A percentile compares a stretch with the other conserved stretches of the same genome.
These are phyloP conservation scores for Rhodotorula kratochvilovae DNA, from an alignment of 768 basidiomycete species.

Conservation along the genomic window DNA sequence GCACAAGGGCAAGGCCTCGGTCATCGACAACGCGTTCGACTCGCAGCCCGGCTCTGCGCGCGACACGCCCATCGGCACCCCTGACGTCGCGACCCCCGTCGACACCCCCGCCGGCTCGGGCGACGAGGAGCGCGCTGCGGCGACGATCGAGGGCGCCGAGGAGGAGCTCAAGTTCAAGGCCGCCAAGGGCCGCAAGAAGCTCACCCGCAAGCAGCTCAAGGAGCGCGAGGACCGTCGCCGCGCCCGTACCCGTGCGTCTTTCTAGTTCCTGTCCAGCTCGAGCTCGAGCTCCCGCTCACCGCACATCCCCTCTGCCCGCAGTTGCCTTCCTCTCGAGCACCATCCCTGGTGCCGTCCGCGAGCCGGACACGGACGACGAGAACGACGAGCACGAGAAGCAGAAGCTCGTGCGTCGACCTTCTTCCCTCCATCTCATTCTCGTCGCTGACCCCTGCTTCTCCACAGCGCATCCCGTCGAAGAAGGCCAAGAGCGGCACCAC, in stretches of 20 bases:
- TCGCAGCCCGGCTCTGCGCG: slow-evolving; percentile 30
- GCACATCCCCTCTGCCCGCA: not conserved
- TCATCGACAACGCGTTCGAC: slow-evolving; percentile 75
- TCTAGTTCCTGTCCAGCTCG: not conserved
- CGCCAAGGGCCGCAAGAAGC: slow-evolving; percentile 39
- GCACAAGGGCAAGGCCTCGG: slow-evolving; percentile 78
- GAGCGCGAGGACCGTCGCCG: slow-evolving; percentile 40
- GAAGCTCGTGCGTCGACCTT: not conserved
- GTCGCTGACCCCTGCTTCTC: not conserved
- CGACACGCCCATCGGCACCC: slow-evolving; percentile 25
- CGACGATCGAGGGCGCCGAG: slow-evolving; percentile 19
- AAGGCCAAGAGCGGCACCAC: not conserved
- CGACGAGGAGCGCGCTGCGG: slow-evolving; percentile 30
- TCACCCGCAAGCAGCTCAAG: slow-evolving; percentile 39
- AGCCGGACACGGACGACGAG: slow-evolving; percentile 38
- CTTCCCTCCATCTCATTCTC: not conserved
- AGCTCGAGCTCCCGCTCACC: not conserved
- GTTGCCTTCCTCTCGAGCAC: slow-evolving; percentile 37
- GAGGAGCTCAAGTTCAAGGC: slow-evolving; percentile 39
- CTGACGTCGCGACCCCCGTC: slow-evolving; percentile 23
- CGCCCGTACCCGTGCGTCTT: slow-evolving; percentile 28
- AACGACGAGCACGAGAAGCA: slow-evolving; percentile 27
- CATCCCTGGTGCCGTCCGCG: slow-evolving; percentile 24
- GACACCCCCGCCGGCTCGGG: slow-evolving; percentile 35
- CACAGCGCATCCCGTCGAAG: not conserved